Evolutionary conservation across 768 basidiomycete genomes (phyloP).

Genomic region (Boletus patriciae): DNA sequence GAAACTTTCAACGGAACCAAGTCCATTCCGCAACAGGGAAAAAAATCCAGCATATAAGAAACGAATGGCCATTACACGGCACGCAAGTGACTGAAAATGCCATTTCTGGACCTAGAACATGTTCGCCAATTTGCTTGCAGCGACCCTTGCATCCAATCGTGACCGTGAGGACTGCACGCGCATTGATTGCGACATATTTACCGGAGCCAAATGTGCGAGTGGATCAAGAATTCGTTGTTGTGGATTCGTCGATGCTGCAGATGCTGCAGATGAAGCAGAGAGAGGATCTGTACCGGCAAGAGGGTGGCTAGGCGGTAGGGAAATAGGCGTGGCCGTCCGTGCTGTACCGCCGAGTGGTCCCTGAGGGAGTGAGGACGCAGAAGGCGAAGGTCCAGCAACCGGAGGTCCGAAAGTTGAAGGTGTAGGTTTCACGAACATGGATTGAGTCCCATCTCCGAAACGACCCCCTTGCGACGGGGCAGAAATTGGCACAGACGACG

Average conservation of each 20-base stretch:
- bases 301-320: conserved; percentile 14
- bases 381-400: conserved; percentile 37
- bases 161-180: conserved; percentile 69
- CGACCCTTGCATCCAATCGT: conserved; percentile 79
- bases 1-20: neutral
- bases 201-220: conserved; percentile 58
- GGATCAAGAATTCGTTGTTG: conserved; percentile 52
- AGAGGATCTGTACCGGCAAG: conserved; percentile 20
- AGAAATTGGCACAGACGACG: conserved; percentile 34
- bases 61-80: conserved; percentile 5
- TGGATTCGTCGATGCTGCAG: conserved; percentile 19
- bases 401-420: conserved; percentile 39
- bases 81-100: neutral
- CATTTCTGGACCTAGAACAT: conserved; percentile 57
- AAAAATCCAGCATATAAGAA: conserved; percentile 24
- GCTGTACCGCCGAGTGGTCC: conserved; percentile 15
- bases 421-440: conserved; percentile 68
- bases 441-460: conserved; percentile 73
- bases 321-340: conserved; percentile 7
- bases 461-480: conserved; percentile 62
- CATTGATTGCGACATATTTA: conserved; percentile 71
- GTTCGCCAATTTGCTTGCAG: conserved; percentile 87
- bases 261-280: conserved; percentile 4
- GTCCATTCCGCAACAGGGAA: conserved; percentile 6
- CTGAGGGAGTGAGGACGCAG: conserved; percentile 32